Conservation (phyloP, 352 stramenopile genomes). For the Pythium guiyangense region DNA sequence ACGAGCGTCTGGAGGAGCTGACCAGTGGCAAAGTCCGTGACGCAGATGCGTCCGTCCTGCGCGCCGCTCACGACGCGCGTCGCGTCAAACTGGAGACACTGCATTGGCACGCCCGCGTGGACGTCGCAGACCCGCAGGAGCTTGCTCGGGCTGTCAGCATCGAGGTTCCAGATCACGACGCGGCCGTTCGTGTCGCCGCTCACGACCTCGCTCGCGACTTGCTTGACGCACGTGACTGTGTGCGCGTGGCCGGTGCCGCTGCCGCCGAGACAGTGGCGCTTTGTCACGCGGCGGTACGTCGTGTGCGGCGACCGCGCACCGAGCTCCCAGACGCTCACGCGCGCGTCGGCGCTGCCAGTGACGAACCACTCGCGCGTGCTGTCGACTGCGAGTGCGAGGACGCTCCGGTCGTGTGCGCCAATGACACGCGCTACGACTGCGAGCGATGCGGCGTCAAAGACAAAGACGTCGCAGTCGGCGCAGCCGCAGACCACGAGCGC, state of each 20-base stretch:
- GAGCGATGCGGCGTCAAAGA: slow-evolving; percentile 46
- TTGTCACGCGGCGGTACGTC: slow-evolving; percentile 25
- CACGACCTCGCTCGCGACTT: slow-evolving; percentile 67
- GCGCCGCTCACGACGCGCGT: slow-evolving; percentile 66
- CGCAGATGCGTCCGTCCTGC: slow-evolving; percentile 46
- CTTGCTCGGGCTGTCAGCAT: slow-evolving; percentile 52
- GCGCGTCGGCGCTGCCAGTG: slow-evolving; percentile 53
- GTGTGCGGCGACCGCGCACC: slow-evolving; percentile 16
- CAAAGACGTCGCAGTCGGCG: slow-evolving; percentile 69
- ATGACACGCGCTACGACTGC: slow-evolving; percentile 46
- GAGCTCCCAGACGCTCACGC: slow-evolving; percentile 64
- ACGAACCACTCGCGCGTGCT: slow-evolving; percentile 38
- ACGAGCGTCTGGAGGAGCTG: slow-evolving; percentile 63
- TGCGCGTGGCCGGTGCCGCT: slow-evolving; percentile 57
- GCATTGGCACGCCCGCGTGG: slow-evolving; percentile 39
- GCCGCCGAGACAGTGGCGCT: slow-evolving; percentile 33
- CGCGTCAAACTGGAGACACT: slow-evolving; percentile 72
- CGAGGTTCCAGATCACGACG: slow-evolving; percentile 68
- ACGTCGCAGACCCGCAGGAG: slow-evolving; percentile 57
- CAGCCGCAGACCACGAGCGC: slow-evolving; percentile 52
- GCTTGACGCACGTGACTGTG: slow-evolving; percentile 47
- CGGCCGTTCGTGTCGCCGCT: slow-evolving; percentile 57
- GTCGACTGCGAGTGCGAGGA: slow-evolving; percentile 42
- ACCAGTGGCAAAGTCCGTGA: slow-evolving; percentile 71
- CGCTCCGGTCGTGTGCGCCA: slow-evolving; percentile 40